Percentiles rank a stretch among this genome's conserved stretches.
Conservation (phyloP, 306 rosid genomes). For the Echinosophora koreensis region DNA sequence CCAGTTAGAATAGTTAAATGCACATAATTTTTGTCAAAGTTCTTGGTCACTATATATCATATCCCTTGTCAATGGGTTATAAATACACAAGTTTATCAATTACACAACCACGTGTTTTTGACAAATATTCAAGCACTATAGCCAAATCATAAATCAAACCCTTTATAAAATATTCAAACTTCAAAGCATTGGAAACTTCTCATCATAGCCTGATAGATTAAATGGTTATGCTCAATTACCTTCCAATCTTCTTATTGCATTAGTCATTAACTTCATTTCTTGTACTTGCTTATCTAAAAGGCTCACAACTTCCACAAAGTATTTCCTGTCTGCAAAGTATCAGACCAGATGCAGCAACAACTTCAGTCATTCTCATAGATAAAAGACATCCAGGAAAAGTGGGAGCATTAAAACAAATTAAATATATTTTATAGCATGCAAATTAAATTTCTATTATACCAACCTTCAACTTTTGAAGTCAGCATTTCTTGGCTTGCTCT, state of each 20-base stretch:
- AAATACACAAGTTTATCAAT: constrained; percentile 14
- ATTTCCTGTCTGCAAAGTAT: constrained; percentile 67
- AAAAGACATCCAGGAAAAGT: constrained; percentile 15
- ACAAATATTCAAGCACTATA: constrained; percentile 29
- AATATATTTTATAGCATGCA: constrained; percentile 27
- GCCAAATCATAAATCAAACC: constrained; percentile 41
- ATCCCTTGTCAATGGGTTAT: neutral
- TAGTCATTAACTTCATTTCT: constrained; percentile 92
- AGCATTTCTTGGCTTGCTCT: constrained; percentile 83
- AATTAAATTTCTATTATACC: constrained; percentile 40
- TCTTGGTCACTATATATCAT: constrained; percentile 17
- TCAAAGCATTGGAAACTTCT: constrained; percentile 37
- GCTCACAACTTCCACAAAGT: constrained; percentile 63
- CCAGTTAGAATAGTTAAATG: constrained; percentile 35
- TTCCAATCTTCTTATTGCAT: constrained; percentile 79
- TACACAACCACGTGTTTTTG: constrained; percentile 19
- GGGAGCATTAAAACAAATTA: neutral
- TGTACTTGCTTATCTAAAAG: constrained; percentile 79
- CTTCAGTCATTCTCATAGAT: constrained; percentile 32
- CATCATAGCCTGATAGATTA: constrained; percentile 40
- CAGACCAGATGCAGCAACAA: constrained; percentile 44
- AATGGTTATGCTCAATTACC: constrained; percentile 59
- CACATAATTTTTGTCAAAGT: constrained; percentile 18
- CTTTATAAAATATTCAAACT: constrained; percentile 32
- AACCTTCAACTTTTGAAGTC: constrained; percentile 85